Percentiles rank a stretch among this genome's conserved stretches.
Conservation (phyloP, 2,329 filamentous ascomycete genomes). For the Aspergillus sp. region DNA sequence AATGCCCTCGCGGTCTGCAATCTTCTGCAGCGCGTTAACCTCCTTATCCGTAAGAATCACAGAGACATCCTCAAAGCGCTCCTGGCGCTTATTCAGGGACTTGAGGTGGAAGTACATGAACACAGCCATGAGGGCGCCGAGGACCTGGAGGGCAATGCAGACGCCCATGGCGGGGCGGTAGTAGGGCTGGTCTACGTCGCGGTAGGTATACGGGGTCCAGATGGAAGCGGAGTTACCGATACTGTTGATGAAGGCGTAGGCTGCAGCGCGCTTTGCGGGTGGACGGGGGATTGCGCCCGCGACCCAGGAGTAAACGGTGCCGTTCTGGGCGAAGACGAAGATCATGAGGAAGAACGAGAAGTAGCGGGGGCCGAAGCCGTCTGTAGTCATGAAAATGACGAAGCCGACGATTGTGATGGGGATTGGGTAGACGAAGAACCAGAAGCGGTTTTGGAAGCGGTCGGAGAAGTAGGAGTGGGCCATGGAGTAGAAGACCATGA, state of each 20-base stretch:
- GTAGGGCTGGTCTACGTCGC: slow-evolving; percentile 37
- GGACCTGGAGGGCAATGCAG: slow-evolving; percentile 40
- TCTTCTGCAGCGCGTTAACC: slow-evolving; percentile 48
- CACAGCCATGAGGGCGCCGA: slow-evolving; percentile 37
- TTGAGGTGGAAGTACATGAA: slow-evolving; percentile 42
- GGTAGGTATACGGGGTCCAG: slow-evolving; percentile 54
- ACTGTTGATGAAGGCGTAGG: slow-evolving; percentile 57
- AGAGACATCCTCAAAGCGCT: slow-evolving; percentile 51
- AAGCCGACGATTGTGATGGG: slow-evolving; percentile 53
- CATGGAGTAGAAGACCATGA: slow-evolving; percentile 53
- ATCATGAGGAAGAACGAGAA: slow-evolving; percentile 58
- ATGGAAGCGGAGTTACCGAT: slow-evolving; percentile 55
- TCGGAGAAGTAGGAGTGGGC: slow-evolving; percentile 48
- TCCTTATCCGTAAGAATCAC: slow-evolving; percentile 49
- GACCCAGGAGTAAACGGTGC: slow-evolving; percentile 53
- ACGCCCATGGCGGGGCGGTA: slow-evolving; percentile 45
- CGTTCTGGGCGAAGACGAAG: slow-evolving; percentile 58
- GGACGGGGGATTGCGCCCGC: slow-evolving; percentile 52
- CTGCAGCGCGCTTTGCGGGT: slow-evolving; percentile 56
- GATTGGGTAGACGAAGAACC: slow-evolving; percentile 56
- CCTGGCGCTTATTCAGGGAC: slow-evolving; percentile 52
- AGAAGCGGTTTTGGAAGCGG: slow-evolving; percentile 48
- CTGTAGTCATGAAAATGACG: slow-evolving; percentile 55
- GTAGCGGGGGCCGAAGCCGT: slow-evolving; percentile 54
- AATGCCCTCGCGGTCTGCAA: slow-evolving; percentile 54